Conservation (phyloP, 441 rosid genomes). For the Omphalea diandra region DNA sequence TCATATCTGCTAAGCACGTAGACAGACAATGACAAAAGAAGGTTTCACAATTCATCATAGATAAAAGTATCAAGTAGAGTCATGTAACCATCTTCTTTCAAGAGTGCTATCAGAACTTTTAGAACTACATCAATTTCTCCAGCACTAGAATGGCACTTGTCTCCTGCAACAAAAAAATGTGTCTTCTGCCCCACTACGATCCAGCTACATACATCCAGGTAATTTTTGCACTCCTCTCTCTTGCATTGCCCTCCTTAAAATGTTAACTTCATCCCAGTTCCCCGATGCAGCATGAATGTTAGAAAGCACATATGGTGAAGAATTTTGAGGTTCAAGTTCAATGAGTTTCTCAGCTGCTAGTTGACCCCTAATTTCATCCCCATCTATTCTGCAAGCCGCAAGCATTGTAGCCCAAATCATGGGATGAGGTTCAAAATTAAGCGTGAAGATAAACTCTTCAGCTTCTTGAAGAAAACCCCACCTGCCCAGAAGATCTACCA, state of each 20-base stretch:
- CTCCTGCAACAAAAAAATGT: constrained; percentile 69
- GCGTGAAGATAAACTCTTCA: constrained; percentile 53
- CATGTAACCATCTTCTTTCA: constrained; percentile 36
- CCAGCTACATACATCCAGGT: constrained; percentile 89
- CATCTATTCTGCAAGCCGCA: constrained; percentile 82
- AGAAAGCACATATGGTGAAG: constrained; percentile 76
- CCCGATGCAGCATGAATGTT: constrained; percentile 85
- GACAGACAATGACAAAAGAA: neutral
- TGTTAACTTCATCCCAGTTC: constrained; percentile 71
- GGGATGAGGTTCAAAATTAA: constrained; percentile 59
- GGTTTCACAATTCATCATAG: constrained; percentile 21
- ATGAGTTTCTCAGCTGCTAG: constrained; percentile 74
- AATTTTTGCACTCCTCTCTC: constrained; percentile 71
- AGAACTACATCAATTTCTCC: constrained; percentile 37
- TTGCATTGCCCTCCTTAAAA: constrained; percentile 70
- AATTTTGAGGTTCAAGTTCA: constrained; percentile 68
- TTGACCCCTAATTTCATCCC: constrained; percentile 76
- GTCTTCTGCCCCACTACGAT: constrained; percentile 58
- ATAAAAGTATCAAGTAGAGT: constrained; percentile 29
- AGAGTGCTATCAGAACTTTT: constrained; percentile 42
- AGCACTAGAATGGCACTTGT: constrained; percentile 54
- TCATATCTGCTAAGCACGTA: neutral
- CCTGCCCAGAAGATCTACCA: constrained; percentile 92
- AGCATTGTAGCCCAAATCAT: constrained; percentile 88
- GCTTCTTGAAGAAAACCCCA: constrained; percentile 90